Evolutionary conservation across 2,329 filamentous ascomycete species (phyloP), one percentile per base, ranked within the genome.

Genomic region (Hymenoscyphus occultus): DNA sequence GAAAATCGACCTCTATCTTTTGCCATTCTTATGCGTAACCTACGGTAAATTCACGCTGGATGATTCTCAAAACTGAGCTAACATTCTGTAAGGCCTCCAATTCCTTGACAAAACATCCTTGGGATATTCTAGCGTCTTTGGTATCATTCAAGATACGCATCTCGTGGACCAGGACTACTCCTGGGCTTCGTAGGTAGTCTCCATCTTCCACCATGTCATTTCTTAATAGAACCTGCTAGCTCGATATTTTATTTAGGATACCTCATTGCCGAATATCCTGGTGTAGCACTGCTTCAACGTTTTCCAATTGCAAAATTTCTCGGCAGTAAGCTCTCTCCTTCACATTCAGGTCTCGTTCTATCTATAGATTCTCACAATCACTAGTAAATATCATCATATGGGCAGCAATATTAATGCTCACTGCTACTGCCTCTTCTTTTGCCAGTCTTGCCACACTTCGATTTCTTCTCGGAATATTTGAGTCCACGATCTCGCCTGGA

Each of bases 91-190:
- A 83, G 1, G 84, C 85, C 63, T 71, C 16, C 67, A 72, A 63
- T 72, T 70, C 19, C 48, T 70, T 22, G 70, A 72, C 54, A 72
- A 83, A 76, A 83, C 80, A 0, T 82, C 80, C 0, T 69, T 84
- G 9, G 80, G 78, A 39, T 85, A 85, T 68, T 83, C 84, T 0
- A 83, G 83, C 5, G 81, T 86, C 45, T 85, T 86, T 68, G 84
- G 83, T 0, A 84, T 86, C 63, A 75, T 78, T n/a, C 67, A 60
- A 22, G 76, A 78, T 61, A 76, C 75, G 45, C 60, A 75, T 42
- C 71, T 77, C 42, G 67, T 71, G 1, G 75, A 75, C 0, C 74
- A 77, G 35, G 62, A 82, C 60, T 82, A 82, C 67, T 77, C 81
- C 68, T 82, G 80, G 80, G 60, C 58, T 39, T 54, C 22, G 22